Conservation (phyloP, 2,329 filamentous ascomycete species). For the Fusarium duplospermum region DNA sequence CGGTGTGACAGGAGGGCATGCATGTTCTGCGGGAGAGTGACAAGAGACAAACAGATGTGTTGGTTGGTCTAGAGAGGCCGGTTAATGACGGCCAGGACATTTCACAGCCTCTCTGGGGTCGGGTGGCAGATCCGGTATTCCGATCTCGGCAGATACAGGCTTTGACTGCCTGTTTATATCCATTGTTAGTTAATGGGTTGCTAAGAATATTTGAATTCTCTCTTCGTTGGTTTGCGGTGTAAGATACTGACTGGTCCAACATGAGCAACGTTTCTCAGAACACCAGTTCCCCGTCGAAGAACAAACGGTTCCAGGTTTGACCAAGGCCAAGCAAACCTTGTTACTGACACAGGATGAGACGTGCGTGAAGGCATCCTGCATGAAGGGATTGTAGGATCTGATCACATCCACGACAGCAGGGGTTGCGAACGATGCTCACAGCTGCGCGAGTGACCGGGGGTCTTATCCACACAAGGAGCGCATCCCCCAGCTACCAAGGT, state of each 20-base stretch:
- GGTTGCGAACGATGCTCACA: not conserved
- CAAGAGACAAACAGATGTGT: not conserved
- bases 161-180: not conserved
- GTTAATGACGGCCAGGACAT: not conserved
- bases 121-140: not conserved
- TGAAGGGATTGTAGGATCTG: not conserved
- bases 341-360: not conserved
- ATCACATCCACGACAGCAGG: not conserved
- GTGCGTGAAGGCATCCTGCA: not conserved
- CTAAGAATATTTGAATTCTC: not conserved
- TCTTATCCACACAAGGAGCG: not conserved
- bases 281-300: not conserved
- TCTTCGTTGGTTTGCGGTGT: not conserved
- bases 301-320: not conserved
- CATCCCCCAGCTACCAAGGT: constrained; percentile 11
- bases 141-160: constrained; percentile 2
- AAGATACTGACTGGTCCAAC: not conserved
- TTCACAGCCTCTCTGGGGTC: not conserved
- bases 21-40: not conserved
- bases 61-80: constrained; percentile 11
- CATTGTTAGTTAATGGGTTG: not conserved
- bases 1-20: constrained; percentile 19
- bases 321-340: not conserved
- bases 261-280: not conserved
- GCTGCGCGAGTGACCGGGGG: not conserved